Percentiles rank a stretch among this genome's conserved stretches.
These are phyloP conservation scores for Casuarina equisetifolia DNA, from an alignment of 306 rosid species.

Conservation along the genomic window DNA sequence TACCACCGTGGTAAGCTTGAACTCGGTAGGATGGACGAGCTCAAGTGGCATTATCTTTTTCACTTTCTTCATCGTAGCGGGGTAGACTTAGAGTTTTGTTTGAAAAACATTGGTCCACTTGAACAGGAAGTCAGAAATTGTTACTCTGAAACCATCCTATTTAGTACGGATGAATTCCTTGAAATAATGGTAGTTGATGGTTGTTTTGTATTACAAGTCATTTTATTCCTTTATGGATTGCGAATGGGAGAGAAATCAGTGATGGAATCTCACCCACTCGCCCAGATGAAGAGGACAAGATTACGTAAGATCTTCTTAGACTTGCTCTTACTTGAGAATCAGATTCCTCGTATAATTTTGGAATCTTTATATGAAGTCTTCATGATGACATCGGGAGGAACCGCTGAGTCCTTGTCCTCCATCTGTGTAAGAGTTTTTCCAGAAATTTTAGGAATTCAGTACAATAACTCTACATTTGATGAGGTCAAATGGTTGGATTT, in stretches of 20 bases:
- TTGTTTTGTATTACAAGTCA: neutral
- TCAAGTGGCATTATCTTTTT: neutral
- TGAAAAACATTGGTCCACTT: neutral
- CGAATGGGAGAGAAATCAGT: neutral
- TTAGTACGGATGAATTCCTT: neutral
- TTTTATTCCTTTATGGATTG: neutral
- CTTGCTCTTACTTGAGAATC: neutral
- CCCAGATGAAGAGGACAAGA: neutral
- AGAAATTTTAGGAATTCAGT: neutral
- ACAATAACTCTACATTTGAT: no score
- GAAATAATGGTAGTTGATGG: neutral
- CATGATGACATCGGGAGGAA: neutral
- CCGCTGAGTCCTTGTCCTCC: neutral
- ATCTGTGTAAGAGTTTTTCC: neutral
- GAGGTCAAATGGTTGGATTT: no score
- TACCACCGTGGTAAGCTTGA: neutral
- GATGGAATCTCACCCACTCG: neutral
- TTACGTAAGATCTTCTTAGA: neutral
- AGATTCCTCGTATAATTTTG: neutral
- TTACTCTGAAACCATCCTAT: neutral
- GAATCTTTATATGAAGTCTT: no score
- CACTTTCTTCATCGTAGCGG: neutral
- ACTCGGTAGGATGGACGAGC: neutral
- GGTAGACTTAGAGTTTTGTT: neutral
- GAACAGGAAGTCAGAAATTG: neutral